phyloP scores from a whole-genome alignment of 2,329 filamentous ascomycete species.

The Aspergillus bombycis region DNA sequence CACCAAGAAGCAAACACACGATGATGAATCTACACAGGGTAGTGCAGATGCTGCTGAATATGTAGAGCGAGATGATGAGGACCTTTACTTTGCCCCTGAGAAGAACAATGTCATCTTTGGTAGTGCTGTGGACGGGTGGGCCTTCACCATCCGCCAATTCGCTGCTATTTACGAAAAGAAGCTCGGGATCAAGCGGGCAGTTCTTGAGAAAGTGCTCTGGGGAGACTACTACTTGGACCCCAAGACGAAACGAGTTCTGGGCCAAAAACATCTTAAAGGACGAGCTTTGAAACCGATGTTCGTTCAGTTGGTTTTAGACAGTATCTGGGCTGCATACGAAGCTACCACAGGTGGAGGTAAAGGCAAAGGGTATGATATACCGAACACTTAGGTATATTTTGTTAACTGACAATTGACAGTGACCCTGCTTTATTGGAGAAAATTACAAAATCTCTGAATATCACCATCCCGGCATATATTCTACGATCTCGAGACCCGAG shows the following conservation, averaged over 20 bases:
- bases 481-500: constrained; percentile 81
- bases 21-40: constrained; percentile 53
- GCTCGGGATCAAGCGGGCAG: constrained; percentile 84
- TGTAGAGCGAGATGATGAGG: constrained; percentile 91
- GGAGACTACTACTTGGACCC: constrained; percentile 95
- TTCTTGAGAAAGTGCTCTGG: constrained; percentile 94
- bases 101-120: constrained; percentile 99
- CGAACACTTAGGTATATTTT: constrained; percentile 5
- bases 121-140: constrained; percentile 98
- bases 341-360: constrained; percentile 82
- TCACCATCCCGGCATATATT: constrained; percentile 83
- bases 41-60: constrained; percentile 63
- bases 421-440: constrained; percentile 85
- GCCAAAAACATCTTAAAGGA: constrained; percentile 89
- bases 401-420: constrained; percentile 50
- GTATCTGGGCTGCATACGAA: constrained; percentile 93
- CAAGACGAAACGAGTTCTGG: constrained; percentile 92
- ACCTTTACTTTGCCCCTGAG: constrained; percentile 96
- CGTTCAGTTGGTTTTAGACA: constrained; percentile 92
- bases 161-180: constrained; percentile 94
- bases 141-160: constrained; percentile 94
- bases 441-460: constrained; percentile 86
- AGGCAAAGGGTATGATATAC: constrained; percentile 71
- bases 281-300: constrained; percentile 94
- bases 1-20: constrained; percentile 38